phyloP scores from a whole-genome alignment of 2,329 filamentous ascomycete genomes.

The Alternaria sp. region DNA sequence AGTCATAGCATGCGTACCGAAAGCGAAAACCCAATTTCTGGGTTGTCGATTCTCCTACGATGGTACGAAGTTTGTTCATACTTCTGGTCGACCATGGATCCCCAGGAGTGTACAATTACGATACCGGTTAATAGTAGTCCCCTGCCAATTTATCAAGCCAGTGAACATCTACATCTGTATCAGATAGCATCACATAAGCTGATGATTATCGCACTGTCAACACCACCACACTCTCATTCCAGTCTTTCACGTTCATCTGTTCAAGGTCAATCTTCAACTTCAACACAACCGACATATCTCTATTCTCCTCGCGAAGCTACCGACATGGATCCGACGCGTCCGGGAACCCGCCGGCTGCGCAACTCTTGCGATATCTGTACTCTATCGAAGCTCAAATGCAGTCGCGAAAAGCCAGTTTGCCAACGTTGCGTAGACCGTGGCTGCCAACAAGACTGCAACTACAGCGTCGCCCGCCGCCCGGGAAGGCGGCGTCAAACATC shows the following conservation, averaged over 20 bases:
- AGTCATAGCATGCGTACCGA: not conserved
- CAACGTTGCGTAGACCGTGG: not conserved
- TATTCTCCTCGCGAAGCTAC: not conserved
- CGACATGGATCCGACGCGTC: not conserved
- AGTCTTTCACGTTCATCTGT: not conserved
- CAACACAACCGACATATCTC: not conserved
- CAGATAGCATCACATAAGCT: not conserved
- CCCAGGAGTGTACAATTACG: not conserved
- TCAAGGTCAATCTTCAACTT: not conserved
- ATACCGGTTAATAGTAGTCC: not conserved
- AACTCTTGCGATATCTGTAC: conserved; percentile 1
- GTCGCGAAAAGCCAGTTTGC: not conserved
- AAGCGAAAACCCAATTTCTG: not conserved
- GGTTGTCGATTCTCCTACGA: not conserved
- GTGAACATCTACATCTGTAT: not conserved
- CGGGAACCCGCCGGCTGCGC: not conserved
- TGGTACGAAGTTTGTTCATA: not conserved
- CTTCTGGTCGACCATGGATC: not conserved
- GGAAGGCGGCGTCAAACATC: not conserved
- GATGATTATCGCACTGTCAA: not conserved
- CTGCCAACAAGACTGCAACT: not conserved
- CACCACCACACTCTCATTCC: not conserved
- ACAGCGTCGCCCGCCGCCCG: not conserved
- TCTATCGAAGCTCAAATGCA: not conserved
- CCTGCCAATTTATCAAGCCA: not conserved